Percentiles rank a stretch among this genome's conserved stretches.
phyloP scores from a whole-genome alignment of 257 asterid genomes.

The Paulownia fortunei region DNA sequence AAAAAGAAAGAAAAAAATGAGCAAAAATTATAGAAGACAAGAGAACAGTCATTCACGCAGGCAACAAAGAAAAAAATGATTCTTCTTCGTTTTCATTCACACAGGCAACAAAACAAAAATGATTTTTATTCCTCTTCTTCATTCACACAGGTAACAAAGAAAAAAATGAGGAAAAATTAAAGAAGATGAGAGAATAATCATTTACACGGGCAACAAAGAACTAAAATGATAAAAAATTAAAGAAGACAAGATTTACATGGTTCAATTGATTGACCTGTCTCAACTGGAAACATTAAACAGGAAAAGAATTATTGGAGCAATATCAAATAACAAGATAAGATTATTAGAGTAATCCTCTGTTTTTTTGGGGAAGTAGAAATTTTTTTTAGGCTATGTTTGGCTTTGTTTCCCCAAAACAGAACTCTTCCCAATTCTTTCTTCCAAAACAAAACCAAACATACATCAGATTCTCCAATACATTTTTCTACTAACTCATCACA shows the following conservation, averaged over 20 bases:
- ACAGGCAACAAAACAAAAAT: background rate
- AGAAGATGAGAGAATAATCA: background rate
- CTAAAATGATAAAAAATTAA: background rate
- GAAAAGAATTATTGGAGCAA: constrained; percentile 15
- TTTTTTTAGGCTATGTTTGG: background rate
- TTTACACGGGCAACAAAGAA: background rate
- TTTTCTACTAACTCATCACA: too few species aligned
- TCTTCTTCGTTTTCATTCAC: background rate
- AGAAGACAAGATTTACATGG: background rate
- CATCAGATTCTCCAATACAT: too few species aligned
- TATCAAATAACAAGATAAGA: constrained; percentile 6
- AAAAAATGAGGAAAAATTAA: background rate
- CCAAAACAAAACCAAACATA: too few species aligned
- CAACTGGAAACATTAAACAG: background rate
- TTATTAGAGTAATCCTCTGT: background rate
- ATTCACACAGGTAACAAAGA: background rate
- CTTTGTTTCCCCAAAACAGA: too few species aligned
- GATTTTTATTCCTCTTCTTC: constrained; percentile 3
- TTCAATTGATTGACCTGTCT: background rate
- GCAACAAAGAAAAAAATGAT: background rate
- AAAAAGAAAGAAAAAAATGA: background rate
- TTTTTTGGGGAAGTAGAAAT: background rate
- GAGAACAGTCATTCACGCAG: background rate
- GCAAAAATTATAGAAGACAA: constrained; percentile 6
- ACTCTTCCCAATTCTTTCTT: too few species aligned